phyloP scores from a whole-genome alignment of 2,329 filamentous ascomycete genomes.

The Alternaria gaisen region DNA sequence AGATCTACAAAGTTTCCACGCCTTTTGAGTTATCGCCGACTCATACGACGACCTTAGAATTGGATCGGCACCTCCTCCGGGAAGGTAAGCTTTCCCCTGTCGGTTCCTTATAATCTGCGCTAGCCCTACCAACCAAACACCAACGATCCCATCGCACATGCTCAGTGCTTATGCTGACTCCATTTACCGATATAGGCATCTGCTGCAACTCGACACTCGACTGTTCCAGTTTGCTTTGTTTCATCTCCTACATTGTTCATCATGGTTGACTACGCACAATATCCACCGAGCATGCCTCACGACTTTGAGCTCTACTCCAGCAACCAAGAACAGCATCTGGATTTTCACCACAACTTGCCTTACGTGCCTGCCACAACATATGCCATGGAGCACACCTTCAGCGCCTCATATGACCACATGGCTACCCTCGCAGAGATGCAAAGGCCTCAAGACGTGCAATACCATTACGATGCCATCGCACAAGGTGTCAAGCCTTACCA shows the following conservation, averaged over 20 bases:
- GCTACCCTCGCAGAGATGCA: slow-evolving; percentile 43
- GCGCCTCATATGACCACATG: slow-evolving; percentile 48
- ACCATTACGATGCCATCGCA: slow-evolving; percentile 47
- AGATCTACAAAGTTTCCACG: slow-evolving; percentile 37
- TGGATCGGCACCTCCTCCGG: slow-evolving; percentile 34
- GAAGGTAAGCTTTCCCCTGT: slow-evolving; percentile 48
- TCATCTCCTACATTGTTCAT: slow-evolving; percentile 22
- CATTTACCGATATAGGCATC: slow-evolving; percentile 25
- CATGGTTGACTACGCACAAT: slow-evolving; percentile 50
- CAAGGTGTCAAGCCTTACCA: slow-evolving; percentile 50
- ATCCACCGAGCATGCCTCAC: slow-evolving; percentile 44
- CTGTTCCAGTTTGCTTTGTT: slow-evolving; percentile 12
- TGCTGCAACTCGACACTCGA: slow-evolving; percentile 26
- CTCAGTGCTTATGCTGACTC: slow-evolving; percentile 44
- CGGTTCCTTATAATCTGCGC: slow-evolving; percentile 33
- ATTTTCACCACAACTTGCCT: slow-evolving; percentile 42
- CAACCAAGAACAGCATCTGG: slow-evolving; percentile 43
- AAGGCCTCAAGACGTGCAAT: slow-evolving; percentile 48
- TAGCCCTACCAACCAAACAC: slow-evolving; percentile 29
- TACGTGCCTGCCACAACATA: slow-evolving; percentile 42
- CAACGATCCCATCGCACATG: slow-evolving; percentile 19
- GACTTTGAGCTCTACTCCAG: slow-evolving; percentile 52
- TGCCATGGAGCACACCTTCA: slow-evolving; percentile 49
- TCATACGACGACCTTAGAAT: slow-evolving; percentile 38
- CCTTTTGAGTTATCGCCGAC: slow-evolving; percentile 37